These are phyloP conservation scores for Fusarium sp. DNA, from an alignment of 2,329 filamentous ascomycete species.

Conservation along the genomic window DNA sequence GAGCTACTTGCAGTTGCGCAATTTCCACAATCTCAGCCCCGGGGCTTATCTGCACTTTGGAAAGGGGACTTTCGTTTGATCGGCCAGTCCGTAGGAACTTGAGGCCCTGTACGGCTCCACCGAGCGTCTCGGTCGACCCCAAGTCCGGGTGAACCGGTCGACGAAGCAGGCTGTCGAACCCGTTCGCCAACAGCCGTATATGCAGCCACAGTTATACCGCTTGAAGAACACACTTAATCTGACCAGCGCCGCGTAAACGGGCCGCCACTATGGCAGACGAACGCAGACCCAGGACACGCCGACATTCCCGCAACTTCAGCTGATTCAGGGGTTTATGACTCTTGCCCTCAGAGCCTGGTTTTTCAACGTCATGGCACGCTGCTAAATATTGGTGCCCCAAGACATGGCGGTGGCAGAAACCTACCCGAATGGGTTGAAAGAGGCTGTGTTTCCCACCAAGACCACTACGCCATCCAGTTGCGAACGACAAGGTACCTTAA, in stretches of 20 bases:
- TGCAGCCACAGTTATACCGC: not conserved
- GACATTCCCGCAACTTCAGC: not conserved
- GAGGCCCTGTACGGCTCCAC: not conserved
- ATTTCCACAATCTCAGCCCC: not conserved
- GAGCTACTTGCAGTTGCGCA: not conserved
- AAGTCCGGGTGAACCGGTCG: not conserved
- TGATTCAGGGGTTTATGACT: not conserved
- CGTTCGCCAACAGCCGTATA: not conserved
- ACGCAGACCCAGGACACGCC: not conserved
- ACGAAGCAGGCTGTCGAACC: not conserved
- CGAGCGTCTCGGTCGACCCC: not conserved
- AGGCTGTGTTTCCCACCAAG: not conserved
- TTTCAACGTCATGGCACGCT: not conserved
- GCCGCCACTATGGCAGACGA: not conserved
- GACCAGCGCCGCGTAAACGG: not conserved
- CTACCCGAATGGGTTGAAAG: not conserved
- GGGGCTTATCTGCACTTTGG: not conserved
- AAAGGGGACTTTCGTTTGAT: not conserved
- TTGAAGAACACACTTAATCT: not conserved
- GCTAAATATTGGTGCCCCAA: not conserved
- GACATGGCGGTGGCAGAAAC: not conserved
- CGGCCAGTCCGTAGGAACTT: not conserved
- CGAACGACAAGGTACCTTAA: not conserved
- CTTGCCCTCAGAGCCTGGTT: not conserved
- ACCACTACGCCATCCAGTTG: not conserved